phyloP scores from a whole-genome alignment of 2,329 filamentous ascomycete species.

The Thielaviopsis euricoi region DNA sequence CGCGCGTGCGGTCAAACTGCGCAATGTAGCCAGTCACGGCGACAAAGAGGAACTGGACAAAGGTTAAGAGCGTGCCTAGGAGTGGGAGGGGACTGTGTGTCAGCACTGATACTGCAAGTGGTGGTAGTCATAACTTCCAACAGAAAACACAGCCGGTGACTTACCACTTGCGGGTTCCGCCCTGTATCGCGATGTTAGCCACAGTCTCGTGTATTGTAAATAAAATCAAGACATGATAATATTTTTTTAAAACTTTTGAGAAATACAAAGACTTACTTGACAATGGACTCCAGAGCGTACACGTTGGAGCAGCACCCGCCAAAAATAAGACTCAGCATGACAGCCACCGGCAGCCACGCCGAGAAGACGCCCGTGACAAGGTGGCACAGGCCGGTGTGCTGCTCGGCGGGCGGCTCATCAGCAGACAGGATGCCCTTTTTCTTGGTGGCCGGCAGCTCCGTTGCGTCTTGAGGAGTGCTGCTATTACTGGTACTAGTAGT shows the following conservation, averaged over 20 bases:
- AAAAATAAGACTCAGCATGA: constrained; percentile 62
- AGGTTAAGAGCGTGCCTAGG: constrained; percentile 67
- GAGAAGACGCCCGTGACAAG: constrained; percentile 1
- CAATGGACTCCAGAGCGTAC: constrained; percentile 88
- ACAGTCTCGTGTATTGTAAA: no score
- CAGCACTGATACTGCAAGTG: constrained; percentile 1
- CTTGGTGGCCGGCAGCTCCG: no score
- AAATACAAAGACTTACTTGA: constrained; percentile 51
- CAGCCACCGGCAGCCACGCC: constrained; percentile 35
- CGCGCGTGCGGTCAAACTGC: constrained; percentile 51
- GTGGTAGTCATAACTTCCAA: not conserved
- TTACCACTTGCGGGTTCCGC: constrained; percentile 71
- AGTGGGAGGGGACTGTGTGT: constrained; percentile 11
- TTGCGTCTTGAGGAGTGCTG: no score
- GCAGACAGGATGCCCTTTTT: not conserved
- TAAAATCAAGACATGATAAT: no score
- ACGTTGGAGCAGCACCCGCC: constrained; percentile 94
- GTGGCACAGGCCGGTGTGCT: not conserved
- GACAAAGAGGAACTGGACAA: constrained; percentile 77
- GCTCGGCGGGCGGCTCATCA: not conserved
- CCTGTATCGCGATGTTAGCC: constrained; percentile 18
- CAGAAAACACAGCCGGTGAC: constrained; percentile 10
- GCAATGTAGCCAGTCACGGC: constrained; percentile 61
- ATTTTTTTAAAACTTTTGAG: no score
- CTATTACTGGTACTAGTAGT: no score